phyloP scores from a whole-genome alignment of 2,329 filamentous ascomycete species.

The Aureobasidium pullulans region DNA sequence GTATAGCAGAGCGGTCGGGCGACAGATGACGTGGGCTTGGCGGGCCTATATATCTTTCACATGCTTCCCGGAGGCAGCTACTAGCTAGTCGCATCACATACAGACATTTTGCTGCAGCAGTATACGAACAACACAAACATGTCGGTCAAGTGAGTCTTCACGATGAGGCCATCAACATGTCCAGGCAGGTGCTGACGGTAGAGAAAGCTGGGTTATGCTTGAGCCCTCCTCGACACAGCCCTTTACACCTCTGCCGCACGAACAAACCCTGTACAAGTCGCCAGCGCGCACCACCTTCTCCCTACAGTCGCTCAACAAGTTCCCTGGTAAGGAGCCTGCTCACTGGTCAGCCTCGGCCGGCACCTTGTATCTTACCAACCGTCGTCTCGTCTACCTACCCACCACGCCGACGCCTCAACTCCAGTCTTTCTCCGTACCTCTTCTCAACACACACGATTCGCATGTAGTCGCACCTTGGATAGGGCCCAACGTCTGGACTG shows the following conservation, averaged over 20 bases:
- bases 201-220: conserved; percentile 82
- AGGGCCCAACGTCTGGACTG: conserved; percentile 84
- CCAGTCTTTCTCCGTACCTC: conserved; percentile 82
- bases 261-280: conserved; percentile 73
- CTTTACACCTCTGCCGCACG: conserved; percentile 81
- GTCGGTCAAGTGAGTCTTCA: conserved; percentile 15
- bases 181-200: conserved; percentile 16
- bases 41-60: conserved; percentile 1
- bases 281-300: conserved; percentile 71
- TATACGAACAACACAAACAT: background rate
- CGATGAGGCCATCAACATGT: background rate
- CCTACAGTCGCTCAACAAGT: conserved; percentile 60
- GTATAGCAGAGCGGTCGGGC: background rate
- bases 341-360: conserved; percentile 21
- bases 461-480: conserved; percentile 86
- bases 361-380: conserved; percentile 23
- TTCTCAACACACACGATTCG: conserved; percentile 80
- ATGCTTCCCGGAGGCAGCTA: background rate
- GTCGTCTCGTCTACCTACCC: conserved; percentile 80
- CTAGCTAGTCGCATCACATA: background rate
- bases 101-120: background rate
- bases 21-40: conserved; percentile 10
- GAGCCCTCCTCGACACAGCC: conserved; percentile 43
- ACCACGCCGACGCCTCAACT: conserved; percentile 58
- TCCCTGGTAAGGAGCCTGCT: conserved; percentile 28